Evolutionary conservation across 2,329 filamentous ascomycete genomes (phyloP).

Genomic region (Byssothecium circinans): DNA sequence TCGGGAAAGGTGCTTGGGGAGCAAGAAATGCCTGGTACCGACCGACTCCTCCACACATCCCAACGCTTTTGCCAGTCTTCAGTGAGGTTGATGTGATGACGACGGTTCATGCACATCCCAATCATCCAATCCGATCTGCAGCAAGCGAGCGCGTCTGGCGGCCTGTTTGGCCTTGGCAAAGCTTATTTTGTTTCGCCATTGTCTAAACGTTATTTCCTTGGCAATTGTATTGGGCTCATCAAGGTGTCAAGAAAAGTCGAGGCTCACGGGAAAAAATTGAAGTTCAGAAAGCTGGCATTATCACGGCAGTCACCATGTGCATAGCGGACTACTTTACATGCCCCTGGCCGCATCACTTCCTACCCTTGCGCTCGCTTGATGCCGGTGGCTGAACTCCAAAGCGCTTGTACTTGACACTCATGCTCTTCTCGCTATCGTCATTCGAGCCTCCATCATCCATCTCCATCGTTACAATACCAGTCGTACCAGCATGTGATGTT

Average conservation of each 20-base stretch:
- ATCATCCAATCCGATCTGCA: neutral
- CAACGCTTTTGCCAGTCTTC: neutral
- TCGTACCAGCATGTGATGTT: too few relatives aligned
- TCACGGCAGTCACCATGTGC: neutral
- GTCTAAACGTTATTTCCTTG: too few relatives aligned
- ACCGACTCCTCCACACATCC: too few relatives aligned
- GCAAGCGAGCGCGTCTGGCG: neutral
- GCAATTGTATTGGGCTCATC: too few relatives aligned
- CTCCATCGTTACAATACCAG: too few relatives aligned
- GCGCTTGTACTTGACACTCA: neutral
- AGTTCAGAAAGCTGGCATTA: neutral
- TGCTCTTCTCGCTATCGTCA: neutral
- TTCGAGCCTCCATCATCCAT: too few relatives aligned
- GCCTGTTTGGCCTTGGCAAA: neutral
- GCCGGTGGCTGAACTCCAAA: neutral
- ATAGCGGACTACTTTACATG: neutral
- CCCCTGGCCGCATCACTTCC: neutral
- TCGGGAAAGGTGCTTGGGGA: too few relatives aligned
- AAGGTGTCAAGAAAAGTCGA: too few relatives aligned
- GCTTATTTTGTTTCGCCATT: neutral
- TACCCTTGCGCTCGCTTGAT: neutral
- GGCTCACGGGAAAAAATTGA: too few relatives aligned
- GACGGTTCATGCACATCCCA: neutral
- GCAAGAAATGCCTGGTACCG: too few relatives aligned
- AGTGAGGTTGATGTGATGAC: neutral